Evolutionary conservation across 352 stramenopile genomes (phyloP).

Genomic region (Phytophthora meadii): DNA sequence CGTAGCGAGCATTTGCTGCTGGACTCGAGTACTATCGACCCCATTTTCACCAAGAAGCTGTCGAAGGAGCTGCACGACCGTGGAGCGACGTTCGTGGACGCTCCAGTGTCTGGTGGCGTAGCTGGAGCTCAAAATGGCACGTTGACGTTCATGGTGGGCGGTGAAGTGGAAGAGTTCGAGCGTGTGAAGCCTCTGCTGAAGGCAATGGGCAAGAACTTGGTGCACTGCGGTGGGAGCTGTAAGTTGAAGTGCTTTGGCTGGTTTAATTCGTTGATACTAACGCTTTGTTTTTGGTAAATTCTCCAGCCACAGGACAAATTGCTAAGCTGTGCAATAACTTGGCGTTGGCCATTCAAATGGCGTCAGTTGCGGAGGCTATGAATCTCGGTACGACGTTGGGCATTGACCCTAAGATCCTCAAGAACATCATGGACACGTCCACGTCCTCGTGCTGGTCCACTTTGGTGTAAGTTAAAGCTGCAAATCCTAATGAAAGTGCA

Average conservation of each 20-base stretch:
- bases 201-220: constrained; percentile 95
- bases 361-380: constrained; percentile 96
- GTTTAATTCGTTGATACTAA: not conserved
- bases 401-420: constrained; percentile 94
- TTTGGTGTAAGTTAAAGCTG: constrained; percentile 80
- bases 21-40: constrained; percentile 97
- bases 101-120: constrained; percentile 97
- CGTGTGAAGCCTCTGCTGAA: constrained; percentile 84
- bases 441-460: constrained; percentile 97
- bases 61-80: constrained; percentile 61
- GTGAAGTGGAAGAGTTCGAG: constrained; percentile 65
- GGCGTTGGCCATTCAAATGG: constrained; percentile 97
- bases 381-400: constrained; percentile 95
- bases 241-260: constrained; percentile 38
- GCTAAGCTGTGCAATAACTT: constrained; percentile 99
- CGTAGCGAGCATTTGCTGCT: constrained; percentile 89
- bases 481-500: not conserved
- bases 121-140: constrained; percentile 95
- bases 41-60: constrained; percentile 91
- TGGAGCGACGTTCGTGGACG: constrained; percentile 91
- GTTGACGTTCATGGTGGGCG: constrained; percentile 98
- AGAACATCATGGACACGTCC: constrained; percentile 97
- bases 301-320: constrained; percentile 74
- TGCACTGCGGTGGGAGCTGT: constrained; percentile 93
- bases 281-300: constrained; percentile 1